Evolutionary conservation across 495 filamentous ascomycete genomes (phyloP).

Genomic region (Pyrenula aspistea): DNA sequence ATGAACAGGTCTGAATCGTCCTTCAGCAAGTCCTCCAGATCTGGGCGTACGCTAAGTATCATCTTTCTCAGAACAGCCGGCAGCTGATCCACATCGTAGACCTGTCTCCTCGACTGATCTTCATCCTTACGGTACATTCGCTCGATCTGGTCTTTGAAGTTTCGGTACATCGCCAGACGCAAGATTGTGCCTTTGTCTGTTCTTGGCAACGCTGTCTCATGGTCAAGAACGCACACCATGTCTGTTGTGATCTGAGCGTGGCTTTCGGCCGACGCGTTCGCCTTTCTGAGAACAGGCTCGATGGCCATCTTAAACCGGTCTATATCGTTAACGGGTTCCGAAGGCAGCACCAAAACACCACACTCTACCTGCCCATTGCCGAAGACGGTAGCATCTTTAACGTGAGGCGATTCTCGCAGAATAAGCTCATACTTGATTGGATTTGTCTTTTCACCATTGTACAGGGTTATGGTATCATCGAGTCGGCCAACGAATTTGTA

Average conservation of each 20-base stretch:
- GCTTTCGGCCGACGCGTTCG: conserved; percentile 28
- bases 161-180: background rate
- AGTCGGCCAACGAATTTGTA: conserved; percentile 49
- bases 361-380: conserved; percentile 29
- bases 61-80: background rate
- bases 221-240: background rate
- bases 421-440: conserved; percentile 34
- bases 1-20: background rate
- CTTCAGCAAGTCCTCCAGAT: background rate
- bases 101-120: background rate
- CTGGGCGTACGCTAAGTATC: background rate
- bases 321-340: conserved; percentile 11
- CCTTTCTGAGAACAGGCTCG: conserved; percentile 23
- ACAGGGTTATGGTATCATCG: conserved; percentile 47
- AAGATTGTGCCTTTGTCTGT: background rate
- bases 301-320: conserved; percentile 21
- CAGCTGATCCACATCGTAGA: background rate
- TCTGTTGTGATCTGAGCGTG: background rate
- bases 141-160: background rate
- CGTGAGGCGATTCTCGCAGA: conserved; percentile 2
- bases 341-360: conserved; percentile 29
- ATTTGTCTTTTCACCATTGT: conserved; percentile 62
- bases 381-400: conserved; percentile 34
- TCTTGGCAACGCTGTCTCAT: background rate
- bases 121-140: background rate